Evolutionary conservation across 2,329 filamentous ascomycete species (phyloP).

Genomic region (Lachnellula arida): DNA sequence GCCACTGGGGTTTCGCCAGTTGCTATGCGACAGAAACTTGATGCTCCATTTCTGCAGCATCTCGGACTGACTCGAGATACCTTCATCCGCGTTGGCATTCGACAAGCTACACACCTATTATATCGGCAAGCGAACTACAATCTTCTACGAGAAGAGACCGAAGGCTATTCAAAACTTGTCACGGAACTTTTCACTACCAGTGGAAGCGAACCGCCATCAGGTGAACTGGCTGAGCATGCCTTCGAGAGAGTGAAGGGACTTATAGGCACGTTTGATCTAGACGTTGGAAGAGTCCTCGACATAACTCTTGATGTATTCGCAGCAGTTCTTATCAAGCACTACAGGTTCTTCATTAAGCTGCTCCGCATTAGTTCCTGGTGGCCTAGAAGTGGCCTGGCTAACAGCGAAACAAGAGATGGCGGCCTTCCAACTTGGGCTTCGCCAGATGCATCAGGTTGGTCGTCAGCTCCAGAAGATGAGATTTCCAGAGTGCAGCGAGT

Average conservation of each 20-base stretch:
- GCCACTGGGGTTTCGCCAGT: conserved; percentile 67
- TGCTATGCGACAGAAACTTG: conserved; percentile 77
- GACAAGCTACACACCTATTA: conserved; percentile 86
- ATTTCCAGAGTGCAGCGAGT: conserved; percentile 52
- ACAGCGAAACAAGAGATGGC: conserved; percentile 42
- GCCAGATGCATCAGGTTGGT: conserved; percentile 62
- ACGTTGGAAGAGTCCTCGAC: conserved; percentile 90
- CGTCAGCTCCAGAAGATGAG: conserved; percentile 59
- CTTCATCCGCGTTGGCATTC: conserved; percentile 77
- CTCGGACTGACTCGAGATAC: conserved; percentile 80
- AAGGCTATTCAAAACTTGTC: conserved; percentile 93
- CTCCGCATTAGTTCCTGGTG: conserved; percentile 94
- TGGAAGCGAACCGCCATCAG: conserved; percentile 67
- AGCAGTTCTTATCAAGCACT: conserved; percentile 86
- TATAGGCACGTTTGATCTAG: conserved; percentile 94
- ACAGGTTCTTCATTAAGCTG: conserved; percentile 90
- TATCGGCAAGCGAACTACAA: conserved; percentile 98
- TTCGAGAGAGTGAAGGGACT: conserved; percentile 91
- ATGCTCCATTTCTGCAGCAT: conserved; percentile 68
- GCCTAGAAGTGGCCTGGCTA: conserved; percentile 61
- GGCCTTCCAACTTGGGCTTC: conserved; percentile 84
- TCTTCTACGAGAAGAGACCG: conserved; percentile 86
- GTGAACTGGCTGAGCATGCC: conserved; percentile 71
- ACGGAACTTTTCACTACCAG: conserved; percentile 93
- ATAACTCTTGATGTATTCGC: conserved; percentile 94